Evolutionary conservation across 306 rosid species (phyloP).

Genomic region (Gynostemma pentaphyllum): DNA sequence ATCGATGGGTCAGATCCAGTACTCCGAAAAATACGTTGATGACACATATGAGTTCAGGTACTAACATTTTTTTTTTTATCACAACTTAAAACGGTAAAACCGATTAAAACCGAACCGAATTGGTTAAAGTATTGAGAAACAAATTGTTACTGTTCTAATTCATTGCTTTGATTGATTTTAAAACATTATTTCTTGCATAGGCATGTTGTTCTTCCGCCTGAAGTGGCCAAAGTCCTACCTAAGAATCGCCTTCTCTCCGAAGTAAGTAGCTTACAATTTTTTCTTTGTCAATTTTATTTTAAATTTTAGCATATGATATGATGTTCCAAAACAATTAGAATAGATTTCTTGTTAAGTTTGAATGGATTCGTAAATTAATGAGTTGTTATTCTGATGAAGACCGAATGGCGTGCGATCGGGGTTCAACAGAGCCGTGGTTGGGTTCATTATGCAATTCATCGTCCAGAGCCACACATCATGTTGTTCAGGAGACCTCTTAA

Average conservation of each 20-base stretch:
- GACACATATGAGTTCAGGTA: conserved; percentile 84
- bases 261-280: conserved; percentile 25
- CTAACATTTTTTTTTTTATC: not conserved
- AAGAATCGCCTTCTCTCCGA: conserved; percentile 91
- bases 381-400: not conserved
- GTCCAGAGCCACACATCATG: conserved; percentile 98
- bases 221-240: conserved; percentile 77
- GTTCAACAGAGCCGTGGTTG: conserved; percentile 98
- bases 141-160: not conserved
- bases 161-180: not conserved
- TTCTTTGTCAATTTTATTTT: not conserved
- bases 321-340: not conserved
- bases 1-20: conserved; percentile 96
- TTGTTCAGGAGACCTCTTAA: conserved; percentile 93
- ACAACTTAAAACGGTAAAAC: too few relatives aligned
- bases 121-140: too few relatives aligned
- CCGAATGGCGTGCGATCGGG: conserved; percentile 96
- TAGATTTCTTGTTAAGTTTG: not conserved
- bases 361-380: not conserved
- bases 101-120: too few relatives aligned
- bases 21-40: conserved; percentile 84
- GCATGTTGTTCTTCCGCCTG: conserved; percentile 93
- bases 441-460: conserved; percentile 96
- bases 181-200: conserved; percentile 21
- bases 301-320: not conserved